phyloP scores from a whole-genome alignment of 169 alveolate species.

The Amoebophrya sp. region DNA sequence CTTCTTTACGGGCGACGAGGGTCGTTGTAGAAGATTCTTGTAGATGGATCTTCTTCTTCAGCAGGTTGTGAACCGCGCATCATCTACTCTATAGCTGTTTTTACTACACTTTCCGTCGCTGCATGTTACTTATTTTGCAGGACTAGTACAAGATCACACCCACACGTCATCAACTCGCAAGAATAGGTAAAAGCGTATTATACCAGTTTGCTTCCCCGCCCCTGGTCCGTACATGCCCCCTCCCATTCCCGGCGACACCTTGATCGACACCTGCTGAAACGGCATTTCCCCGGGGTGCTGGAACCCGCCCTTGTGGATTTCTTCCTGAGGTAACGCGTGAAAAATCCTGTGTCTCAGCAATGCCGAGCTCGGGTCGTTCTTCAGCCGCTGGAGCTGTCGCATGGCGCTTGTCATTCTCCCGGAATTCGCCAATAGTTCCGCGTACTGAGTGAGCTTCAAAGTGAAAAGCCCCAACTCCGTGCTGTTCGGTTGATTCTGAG shows the following conservation, averaged over 20 bases:
- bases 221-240: neutral
- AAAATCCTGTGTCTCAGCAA: neutral
- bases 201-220: too few relatives aligned
- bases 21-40: too few relatives aligned
- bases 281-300: neutral
- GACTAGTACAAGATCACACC: too few relatives aligned
- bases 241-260: neutral
- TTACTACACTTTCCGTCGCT: too few relatives aligned
- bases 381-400: neutral
- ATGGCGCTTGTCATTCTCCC: neutral
- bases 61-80: too few relatives aligned
- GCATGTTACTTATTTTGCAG: too few relatives aligned
- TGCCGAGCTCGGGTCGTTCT: conserved; percentile 11
- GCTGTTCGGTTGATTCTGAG: too few relatives aligned
- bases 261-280: neutral
- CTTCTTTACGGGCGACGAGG: too few relatives aligned
- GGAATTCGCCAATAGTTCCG: neutral
- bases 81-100: too few relatives aligned
- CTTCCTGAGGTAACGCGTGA: neutral
- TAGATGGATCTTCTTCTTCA: too few relatives aligned
- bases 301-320: neutral
- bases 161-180: too few relatives aligned
- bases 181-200: too few relatives aligned
- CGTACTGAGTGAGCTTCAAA: neutral
- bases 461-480: neutral